phyloP scores from a whole-genome alignment of 108 stramenopile genomes.

The Nitzschia palea region DNA sequence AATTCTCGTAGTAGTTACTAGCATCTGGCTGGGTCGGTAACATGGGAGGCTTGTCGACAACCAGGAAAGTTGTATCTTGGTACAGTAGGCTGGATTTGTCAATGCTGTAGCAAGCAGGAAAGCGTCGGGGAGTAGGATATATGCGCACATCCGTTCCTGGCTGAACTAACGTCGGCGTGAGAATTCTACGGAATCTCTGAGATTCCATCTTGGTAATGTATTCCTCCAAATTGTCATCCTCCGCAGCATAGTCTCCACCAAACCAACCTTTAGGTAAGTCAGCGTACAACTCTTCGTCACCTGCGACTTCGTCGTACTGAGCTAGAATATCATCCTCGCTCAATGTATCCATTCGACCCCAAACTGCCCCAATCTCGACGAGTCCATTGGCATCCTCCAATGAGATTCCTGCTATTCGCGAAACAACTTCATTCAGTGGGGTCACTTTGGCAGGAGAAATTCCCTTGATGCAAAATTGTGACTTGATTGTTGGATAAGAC shows the following conservation, averaged over 20 bases:
- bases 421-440: conserved; percentile 77
- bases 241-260: conserved; percentile 31
- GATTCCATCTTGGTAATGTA: conserved; percentile 68
- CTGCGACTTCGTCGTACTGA: conserved; percentile 56
- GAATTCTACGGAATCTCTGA: conserved; percentile 70
- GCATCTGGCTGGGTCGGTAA: conserved; percentile 89
- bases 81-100: conserved; percentile 51
- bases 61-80: conserved; percentile 87
- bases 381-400: conserved; percentile 71
- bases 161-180: conserved; percentile 59
- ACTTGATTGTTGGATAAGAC: conserved; percentile 29
- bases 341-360: conserved; percentile 79
- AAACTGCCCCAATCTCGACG: conserved; percentile 83
- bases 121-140: conserved; percentile 79
- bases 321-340: conserved; percentile 69
- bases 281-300: conserved; percentile 32
- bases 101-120: conserved; percentile 77
- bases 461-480: conserved; percentile 60
- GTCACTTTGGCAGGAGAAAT: conserved; percentile 60
- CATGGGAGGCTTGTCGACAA: conserved; percentile 92
- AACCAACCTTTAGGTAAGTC: conserved; percentile 66
- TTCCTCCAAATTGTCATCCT: conserved; percentile 53
- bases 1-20: conserved; percentile 83
- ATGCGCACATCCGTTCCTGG: conserved; percentile 82
- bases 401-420: conserved; percentile 48